Percentiles rank a stretch among this genome's conserved stretches.
phyloP scores from a whole-genome alignment of 2,329 filamentous ascomycete species.

The Waltergamsia citrina region DNA sequence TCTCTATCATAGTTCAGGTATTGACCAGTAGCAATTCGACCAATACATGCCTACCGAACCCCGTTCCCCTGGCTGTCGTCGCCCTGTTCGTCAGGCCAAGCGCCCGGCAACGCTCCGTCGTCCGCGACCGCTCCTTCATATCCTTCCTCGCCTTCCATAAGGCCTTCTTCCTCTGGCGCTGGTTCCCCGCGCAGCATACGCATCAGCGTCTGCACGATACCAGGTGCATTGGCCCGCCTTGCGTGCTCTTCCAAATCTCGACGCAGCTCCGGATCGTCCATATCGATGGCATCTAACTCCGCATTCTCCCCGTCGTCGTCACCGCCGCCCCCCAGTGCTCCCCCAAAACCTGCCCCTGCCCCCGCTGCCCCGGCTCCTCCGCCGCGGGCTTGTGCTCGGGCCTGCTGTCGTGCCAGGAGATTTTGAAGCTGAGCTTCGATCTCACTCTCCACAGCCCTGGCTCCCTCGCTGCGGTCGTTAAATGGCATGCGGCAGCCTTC shows the following conservation, averaged over 20 bases:
- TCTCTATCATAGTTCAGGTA: too few relatives aligned
- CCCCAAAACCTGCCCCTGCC: constrained; percentile 1
- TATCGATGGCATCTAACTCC: constrained; percentile 12
- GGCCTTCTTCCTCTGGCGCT: constrained; percentile 5
- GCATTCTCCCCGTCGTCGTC: constrained; percentile 16
- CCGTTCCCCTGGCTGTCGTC: too few relatives aligned
- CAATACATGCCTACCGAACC: too few relatives aligned
- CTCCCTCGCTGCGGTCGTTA: constrained; percentile 14
- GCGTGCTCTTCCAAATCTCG: constrained; percentile 18
- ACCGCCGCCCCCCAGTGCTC: constrained; percentile 4
- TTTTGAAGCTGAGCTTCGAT: constrained; percentile 17
- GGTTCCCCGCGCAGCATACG: constrained; percentile 12
- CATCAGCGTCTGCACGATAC: constrained; percentile 15
- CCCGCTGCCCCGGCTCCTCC: constrained; percentile 3
- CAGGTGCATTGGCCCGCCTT: constrained; percentile 13
- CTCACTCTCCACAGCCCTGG: constrained; percentile 5
- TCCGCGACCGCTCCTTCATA: constrained; percentile 1
- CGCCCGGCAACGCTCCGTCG: constrained; percentile 15
- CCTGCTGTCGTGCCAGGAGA: constrained; percentile 14
- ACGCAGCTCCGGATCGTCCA: constrained; percentile 20
- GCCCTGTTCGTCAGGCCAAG: constrained; percentile 21
- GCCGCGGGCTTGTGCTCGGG: constrained; percentile 6
- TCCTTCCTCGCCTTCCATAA: constrained; percentile 5
- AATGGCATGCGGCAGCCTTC: constrained; percentile 27
- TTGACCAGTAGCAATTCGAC: too few relatives aligned